These are phyloP conservation scores for Flaveria trinervia DNA, from an alignment of 129 eudicot genomes.

Conservation along the genomic window DNA sequence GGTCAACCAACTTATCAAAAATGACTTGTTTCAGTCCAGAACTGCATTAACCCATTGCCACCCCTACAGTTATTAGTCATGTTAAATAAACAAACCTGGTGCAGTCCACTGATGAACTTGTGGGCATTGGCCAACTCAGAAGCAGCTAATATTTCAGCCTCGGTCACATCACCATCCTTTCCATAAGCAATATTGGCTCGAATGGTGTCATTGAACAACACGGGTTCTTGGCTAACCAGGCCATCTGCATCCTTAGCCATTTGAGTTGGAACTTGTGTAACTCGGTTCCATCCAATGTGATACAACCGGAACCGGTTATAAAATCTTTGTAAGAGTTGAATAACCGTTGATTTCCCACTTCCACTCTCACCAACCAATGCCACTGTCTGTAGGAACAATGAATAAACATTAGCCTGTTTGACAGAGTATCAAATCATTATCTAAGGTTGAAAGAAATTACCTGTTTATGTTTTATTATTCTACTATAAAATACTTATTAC, in stretches of 20 bases:
- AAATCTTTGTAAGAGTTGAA: conserved; percentile 6
- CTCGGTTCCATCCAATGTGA: conserved; percentile 16
- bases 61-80: background rate
- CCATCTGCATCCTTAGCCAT: conserved; percentile 15
- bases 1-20: background rate
- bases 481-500: no score
- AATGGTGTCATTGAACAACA: conserved; percentile 17
- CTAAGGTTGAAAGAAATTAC: no score
- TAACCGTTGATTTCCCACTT: conserved; percentile 17
- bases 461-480: no score
- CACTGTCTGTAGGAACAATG: background rate
- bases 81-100: conserved; percentile 38
- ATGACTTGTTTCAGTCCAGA: no score
- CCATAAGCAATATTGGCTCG: conserved; percentile 47
- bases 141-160: conserved; percentile 69
- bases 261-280: conserved; percentile 14
- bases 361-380: conserved; percentile 20
- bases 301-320: conserved; percentile 3
- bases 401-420: background rate
- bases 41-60: background rate
- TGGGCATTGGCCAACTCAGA: conserved; percentile 77
- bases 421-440: background rate
- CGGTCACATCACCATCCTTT: conserved; percentile 63
- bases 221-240: conserved; percentile 16
- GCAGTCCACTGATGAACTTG: conserved; percentile 61